Conservation (phyloP, 495 filamentous ascomycete species). For the Usnea hakonensis region DNA sequence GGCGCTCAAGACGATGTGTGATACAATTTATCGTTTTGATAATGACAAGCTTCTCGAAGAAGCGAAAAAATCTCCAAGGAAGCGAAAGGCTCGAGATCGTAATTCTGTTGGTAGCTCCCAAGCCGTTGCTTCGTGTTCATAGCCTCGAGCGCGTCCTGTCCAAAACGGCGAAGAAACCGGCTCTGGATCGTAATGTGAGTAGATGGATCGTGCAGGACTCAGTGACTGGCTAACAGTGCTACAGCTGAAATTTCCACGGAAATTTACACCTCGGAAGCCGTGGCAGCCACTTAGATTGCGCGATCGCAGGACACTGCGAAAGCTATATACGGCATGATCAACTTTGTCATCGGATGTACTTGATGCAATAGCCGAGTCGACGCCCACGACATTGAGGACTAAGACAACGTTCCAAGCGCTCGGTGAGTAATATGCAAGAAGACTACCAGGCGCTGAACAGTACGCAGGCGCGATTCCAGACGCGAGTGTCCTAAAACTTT, state of each 20-base stretch:
- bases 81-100: too few species aligned
- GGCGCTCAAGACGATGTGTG: too few species aligned
- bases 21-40: too few species aligned
- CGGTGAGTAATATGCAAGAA: slow-evolving; percentile 69
- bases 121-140: too few species aligned
- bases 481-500: too few species aligned
- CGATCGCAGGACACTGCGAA: slow-evolving; percentile 58
- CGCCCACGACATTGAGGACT: slow-evolving; percentile 72
- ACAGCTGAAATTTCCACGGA: slow-evolving; percentile 76
- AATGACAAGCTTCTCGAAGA: too few species aligned
- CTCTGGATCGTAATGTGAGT: slow-evolving; percentile 69
- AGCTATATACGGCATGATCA: slow-evolving; percentile 76
- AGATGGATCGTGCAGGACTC: slow-evolving; percentile 16
- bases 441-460: slow-evolving; percentile 70
- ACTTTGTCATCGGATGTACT: slow-evolving; percentile 75
- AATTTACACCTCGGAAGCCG: slow-evolving; percentile 58
- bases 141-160: slow-evolving; percentile 54
- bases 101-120: too few species aligned
- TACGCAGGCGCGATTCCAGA: too few species aligned
- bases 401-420: slow-evolving; percentile 68
- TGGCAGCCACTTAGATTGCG: slow-evolving; percentile 72
- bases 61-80: too few species aligned
- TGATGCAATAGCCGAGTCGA: slow-evolving; percentile 71
- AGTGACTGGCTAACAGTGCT: neutral
- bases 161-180: slow-evolving; percentile 51